These are phyloP conservation scores for Theileria orientalis DNA, from an alignment of 169 alveolate genomes.

Conservation along the genomic window DNA sequence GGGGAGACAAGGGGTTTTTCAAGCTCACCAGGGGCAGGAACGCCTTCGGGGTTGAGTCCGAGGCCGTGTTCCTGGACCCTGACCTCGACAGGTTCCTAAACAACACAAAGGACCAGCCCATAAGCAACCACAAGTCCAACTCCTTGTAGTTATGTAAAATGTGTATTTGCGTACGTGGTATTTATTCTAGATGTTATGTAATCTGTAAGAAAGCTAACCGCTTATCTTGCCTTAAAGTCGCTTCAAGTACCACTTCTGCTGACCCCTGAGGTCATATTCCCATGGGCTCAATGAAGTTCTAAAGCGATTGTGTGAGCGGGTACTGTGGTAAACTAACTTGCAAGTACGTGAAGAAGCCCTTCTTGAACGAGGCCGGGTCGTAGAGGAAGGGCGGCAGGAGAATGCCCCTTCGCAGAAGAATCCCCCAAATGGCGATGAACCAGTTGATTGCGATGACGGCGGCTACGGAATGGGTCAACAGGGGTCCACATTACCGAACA, in stretches of 20 bases:
- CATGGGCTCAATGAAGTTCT: conserved; percentile 61
- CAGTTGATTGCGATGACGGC: conserved; percentile 42
- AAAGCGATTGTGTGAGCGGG: not conserved
- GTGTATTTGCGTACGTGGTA: conserved; percentile 6
- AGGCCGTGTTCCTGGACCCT: conserved; percentile 84
- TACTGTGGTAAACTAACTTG: conserved; percentile 51
- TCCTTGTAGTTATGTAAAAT: no score
- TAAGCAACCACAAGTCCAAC: not conserved
- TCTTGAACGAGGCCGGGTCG: conserved; percentile 52
- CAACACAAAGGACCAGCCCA: conserved; percentile 4
- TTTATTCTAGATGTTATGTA: not conserved
- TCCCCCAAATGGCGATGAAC: conserved; percentile 47
- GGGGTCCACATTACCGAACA: conserved; percentile 34
- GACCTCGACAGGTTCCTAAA: conserved; percentile 53
- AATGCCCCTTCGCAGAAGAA: conserved; percentile 33
- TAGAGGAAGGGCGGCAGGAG: conserved; percentile 64
- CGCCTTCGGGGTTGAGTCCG: conserved; percentile 82
- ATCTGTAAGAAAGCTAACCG: conserved; percentile 11
- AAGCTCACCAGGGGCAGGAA: conserved; percentile 74
- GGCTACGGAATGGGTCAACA: not conserved
- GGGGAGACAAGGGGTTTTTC: conserved; percentile 79
- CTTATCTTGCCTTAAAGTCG: conserved; percentile 25
- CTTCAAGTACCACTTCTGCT: not conserved
- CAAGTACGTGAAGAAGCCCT: conserved; percentile 29
- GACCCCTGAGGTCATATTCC: conserved; percentile 18